phyloP scores from a whole-genome alignment of 2,329 filamentous ascomycete species.

The Colletotrichum sidae region DNA sequence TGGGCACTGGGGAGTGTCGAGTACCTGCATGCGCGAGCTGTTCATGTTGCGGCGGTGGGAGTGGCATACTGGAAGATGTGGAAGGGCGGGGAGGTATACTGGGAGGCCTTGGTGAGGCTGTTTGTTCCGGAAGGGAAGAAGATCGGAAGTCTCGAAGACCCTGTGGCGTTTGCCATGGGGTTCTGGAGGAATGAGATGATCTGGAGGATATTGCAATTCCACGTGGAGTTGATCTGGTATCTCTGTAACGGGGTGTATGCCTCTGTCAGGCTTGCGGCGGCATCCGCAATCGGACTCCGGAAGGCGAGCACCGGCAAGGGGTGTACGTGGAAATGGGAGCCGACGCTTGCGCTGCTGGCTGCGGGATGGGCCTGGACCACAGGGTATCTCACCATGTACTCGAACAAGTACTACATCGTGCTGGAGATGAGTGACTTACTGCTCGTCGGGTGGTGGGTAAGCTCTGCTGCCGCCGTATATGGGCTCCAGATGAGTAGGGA shows the following conservation, averaged over 20 bases:
- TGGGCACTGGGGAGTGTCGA: slow-evolving; percentile 45
- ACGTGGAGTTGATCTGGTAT: slow-evolving; percentile 18
- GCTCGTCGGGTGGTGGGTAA: slow-evolving; percentile 42
- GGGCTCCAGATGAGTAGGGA: neutral
- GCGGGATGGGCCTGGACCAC: slow-evolving; percentile 35
- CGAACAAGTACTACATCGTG: slow-evolving; percentile 52
- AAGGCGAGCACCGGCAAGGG: slow-evolving; percentile 1
- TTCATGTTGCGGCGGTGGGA: slow-evolving; percentile 43
- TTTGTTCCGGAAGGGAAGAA: neutral
- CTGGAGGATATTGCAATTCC: neutral
- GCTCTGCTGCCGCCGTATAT: slow-evolving; percentile 19
- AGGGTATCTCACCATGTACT: slow-evolving; percentile 45
- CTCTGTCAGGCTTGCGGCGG: slow-evolving; percentile 1
- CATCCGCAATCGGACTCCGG: neutral
- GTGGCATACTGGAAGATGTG: slow-evolving; percentile 42
- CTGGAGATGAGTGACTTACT: slow-evolving; percentile 52
- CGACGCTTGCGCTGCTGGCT: slow-evolving; percentile 31
- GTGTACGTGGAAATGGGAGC: neutral
- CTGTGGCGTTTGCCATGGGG: neutral
- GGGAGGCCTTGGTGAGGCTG: neutral
- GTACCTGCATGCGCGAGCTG: slow-evolving; percentile 44
- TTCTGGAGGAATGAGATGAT: neutral
- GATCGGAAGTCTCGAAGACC: rapidly evolving
- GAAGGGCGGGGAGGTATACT: slow-evolving; percentile 3
- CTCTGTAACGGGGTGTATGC: slow-evolving; percentile 3